These are phyloP conservation scores for Asterella californica DNA, from an alignment of 225 moss, liverwort and hornwort genomes.

Conservation along the genomic window DNA sequence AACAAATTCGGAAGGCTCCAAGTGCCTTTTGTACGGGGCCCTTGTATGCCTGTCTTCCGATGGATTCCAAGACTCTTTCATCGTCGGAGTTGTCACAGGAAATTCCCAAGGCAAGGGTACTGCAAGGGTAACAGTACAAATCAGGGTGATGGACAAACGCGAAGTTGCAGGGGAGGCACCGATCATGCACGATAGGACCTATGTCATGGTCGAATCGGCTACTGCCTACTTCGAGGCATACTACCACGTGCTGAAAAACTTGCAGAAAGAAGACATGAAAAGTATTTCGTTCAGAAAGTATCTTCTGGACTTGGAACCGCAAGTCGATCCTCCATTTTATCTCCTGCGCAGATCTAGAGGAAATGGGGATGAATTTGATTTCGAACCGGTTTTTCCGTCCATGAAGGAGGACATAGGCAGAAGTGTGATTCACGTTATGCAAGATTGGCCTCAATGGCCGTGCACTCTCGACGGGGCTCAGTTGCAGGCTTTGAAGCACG, in stretches of 20 bases:
- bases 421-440: slow-evolving; percentile 21
- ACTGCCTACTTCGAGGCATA: slow-evolving; percentile 50
- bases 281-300: slow-evolving; percentile 35
- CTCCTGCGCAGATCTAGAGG: slow-evolving; percentile 25
- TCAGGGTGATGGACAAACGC: slow-evolving; percentile 20
- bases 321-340: slow-evolving; percentile 35
- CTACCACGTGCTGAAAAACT: slow-evolving; percentile 37
- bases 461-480: slow-evolving; percentile 41
- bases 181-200: neutral
- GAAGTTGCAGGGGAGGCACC: neutral
- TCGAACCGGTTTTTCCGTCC: slow-evolving; percentile 22
- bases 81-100: slow-evolving; percentile 28
- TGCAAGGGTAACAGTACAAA: slow-evolving; percentile 6
- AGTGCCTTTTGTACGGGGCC: slow-evolving; percentile 32
- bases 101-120: neutral
- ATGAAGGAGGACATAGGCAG: slow-evolving; percentile 27
- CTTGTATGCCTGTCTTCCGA: slow-evolving; percentile 44
- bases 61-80: slow-evolving; percentile 29
- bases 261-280: slow-evolving; percentile 46
- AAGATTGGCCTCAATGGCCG: slow-evolving; percentile 30
- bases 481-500: slow-evolving; percentile 48
- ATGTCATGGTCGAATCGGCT: slow-evolving; percentile 53
- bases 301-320: slow-evolving; percentile 35
- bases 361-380: slow-evolving; percentile 31
- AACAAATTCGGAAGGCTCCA: slow-evolving; percentile 1